Percentiles rank a stretch among this genome's conserved stretches.
Conservation (phyloP, 2,329 filamentous ascomycete genomes). For the Teratosphaeria viscida region DNA sequence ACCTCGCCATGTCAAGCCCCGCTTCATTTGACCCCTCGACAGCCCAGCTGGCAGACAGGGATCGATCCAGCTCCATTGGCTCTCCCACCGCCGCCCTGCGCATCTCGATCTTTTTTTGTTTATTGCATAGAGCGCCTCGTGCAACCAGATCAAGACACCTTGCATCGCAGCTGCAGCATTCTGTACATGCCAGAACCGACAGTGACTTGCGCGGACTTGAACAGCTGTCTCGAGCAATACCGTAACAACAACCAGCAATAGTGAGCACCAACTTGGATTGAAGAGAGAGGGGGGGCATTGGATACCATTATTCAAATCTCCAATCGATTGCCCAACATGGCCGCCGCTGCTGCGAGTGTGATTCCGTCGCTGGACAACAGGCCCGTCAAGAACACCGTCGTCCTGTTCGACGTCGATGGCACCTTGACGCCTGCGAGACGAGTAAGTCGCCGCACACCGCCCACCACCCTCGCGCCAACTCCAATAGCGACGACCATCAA, state of each 20-base stretch:
- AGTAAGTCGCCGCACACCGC: constrained; percentile 39
- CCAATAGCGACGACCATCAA: not conserved
- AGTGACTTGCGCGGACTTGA: not conserved
- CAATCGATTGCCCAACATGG: constrained; percentile 8
- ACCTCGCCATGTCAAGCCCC: too few species aligned
- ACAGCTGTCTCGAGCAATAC: not conserved
- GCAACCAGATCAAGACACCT: not conserved
- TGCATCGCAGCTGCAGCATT: not conserved
- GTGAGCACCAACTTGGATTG: not conserved
- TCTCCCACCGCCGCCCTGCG: not conserved
- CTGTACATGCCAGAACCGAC: not conserved
- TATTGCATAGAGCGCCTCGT: not conserved
- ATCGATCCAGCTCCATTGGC: not conserved
- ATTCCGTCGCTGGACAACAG: constrained; percentile 73
- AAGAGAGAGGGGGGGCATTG: not conserved
- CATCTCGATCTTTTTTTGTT: not conserved
- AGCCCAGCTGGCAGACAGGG: too few species aligned
- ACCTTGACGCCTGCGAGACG: constrained; percentile 76
- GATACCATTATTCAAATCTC: not conserved
- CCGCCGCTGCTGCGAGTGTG: constrained; percentile 32
- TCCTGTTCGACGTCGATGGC: constrained; percentile 91
- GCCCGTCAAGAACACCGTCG: constrained; percentile 84
- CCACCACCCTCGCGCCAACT: not conserved
- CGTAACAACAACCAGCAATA: too few species aligned
- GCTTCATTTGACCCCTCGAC: too few species aligned